Evolutionary conservation across 192 early-diverging fungal species (phyloP).

Genomic region (Thoreauomyces humboldtii): DNA sequence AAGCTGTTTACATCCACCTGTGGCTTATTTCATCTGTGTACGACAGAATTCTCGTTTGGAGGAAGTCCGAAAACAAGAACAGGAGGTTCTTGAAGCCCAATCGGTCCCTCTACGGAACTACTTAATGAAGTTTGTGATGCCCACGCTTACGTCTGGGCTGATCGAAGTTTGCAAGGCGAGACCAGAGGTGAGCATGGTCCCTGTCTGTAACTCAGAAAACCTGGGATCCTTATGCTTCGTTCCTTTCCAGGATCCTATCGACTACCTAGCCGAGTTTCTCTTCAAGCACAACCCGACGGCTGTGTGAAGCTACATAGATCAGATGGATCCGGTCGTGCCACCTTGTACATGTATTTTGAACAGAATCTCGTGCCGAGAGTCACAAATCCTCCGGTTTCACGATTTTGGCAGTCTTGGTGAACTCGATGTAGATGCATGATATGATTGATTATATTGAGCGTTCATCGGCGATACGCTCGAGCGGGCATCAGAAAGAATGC

Average conservation of each 20-base stretch:
- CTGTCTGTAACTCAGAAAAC: neutral
- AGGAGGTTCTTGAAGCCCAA: slow-evolving; percentile 62
- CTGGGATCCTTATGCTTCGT: neutral
- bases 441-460: too few species aligned
- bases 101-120: slow-evolving; percentile 60
- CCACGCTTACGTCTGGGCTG: slow-evolving; percentile 58
- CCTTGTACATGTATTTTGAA: too few species aligned
- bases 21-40: too few species aligned
- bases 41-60: slow-evolving; percentile 50
- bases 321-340: too few species aligned
- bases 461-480: too few species aligned
- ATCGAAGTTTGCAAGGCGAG: slow-evolving; percentile 62
- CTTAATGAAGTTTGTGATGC: slow-evolving; percentile 63
- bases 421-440: too few species aligned
- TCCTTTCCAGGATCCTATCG: slow-evolving; percentile 47
- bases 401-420: too few species aligned
- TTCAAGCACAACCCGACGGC: slow-evolving; percentile 35
- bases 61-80: slow-evolving; percentile 62
- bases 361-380: too few species aligned
- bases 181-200: slow-evolving; percentile 46
- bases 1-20: too few species aligned
- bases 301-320: too few species aligned
- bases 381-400: too few species aligned
- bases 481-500: too few species aligned
- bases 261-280: slow-evolving; percentile 58